phyloP scores from a whole-genome alignment of 2,329 filamentous ascomycete species.

The Colletotrichum limetticola region DNA sequence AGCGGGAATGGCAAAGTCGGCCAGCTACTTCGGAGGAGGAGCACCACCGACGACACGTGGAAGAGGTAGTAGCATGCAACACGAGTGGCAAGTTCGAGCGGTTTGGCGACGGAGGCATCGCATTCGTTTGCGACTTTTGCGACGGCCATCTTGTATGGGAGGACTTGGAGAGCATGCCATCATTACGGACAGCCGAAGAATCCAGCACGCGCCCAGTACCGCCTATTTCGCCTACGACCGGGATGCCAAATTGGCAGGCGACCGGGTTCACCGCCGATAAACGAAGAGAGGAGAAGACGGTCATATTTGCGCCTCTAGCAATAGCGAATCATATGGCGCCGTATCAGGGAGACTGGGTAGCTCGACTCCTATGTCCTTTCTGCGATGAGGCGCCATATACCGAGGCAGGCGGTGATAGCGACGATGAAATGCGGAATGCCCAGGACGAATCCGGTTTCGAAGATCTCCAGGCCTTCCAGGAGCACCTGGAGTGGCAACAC shows the following conservation, averaged over 20 bases:
- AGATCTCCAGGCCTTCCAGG: constrained; percentile 59
- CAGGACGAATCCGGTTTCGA: constrained; percentile 61
- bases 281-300: constrained; percentile 52
- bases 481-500: constrained; percentile 69
- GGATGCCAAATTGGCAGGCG: constrained; percentile 61
- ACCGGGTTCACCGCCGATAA: constrained; percentile 52
- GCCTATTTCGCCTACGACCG: constrained; percentile 34
- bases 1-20: constrained; percentile 49
- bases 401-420: constrained; percentile 57
- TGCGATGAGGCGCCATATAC: constrained; percentile 62
- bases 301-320: constrained; percentile 67
- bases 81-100: constrained; percentile 65
- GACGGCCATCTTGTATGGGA: constrained; percentile 70
- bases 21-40: constrained; percentile 44
- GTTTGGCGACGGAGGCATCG: constrained; percentile 64
- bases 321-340: constrained; percentile 68
- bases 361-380: constrained; percentile 63
- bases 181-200: constrained; percentile 44
- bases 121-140: constrained; percentile 71
- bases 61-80: constrained; percentile 64
- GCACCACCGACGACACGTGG: constrained; percentile 51
- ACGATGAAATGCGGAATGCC: constrained; percentile 60
- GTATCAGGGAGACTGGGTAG: constrained; percentile 60
- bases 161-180: constrained; percentile 64
- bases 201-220: constrained; percentile 5